phyloP scores from a whole-genome alignment of 345 rosid genomes.

The Bruguiera gymnorhiza region DNA sequence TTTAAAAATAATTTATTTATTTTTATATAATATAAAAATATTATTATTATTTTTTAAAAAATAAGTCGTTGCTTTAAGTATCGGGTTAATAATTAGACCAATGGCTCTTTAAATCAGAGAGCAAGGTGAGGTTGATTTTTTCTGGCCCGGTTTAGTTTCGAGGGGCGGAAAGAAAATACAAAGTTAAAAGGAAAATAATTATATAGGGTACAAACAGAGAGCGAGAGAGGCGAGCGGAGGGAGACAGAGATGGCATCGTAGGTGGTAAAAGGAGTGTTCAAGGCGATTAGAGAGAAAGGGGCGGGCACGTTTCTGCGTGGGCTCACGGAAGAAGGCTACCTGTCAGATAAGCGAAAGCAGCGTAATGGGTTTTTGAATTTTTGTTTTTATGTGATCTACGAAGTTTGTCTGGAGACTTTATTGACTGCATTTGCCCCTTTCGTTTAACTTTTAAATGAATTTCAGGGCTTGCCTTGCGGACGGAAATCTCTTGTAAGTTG shows the following conservation, averaged over 20 bases:
- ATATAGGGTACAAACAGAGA: neutral
- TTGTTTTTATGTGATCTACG: neutral
- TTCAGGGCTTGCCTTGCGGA: slow-evolving; percentile 55
- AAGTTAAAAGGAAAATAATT: too few relatives aligned
- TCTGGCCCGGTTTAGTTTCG: too few relatives aligned
- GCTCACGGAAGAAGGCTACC: slow-evolving; percentile 71
- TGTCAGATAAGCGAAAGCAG: slow-evolving; percentile 23
- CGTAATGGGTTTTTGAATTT: neutral
- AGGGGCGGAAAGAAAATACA: too few relatives aligned
- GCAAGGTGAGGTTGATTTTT: too few relatives aligned
- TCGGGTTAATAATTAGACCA: too few relatives aligned
- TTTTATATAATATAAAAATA: too few relatives aligned
- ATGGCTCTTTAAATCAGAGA: too few relatives aligned
- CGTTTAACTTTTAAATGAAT: slow-evolving; percentile 8
- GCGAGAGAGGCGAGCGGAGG: neutral
- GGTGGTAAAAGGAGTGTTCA: slow-evolving; percentile 62
- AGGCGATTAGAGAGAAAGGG: slow-evolving; percentile 70
- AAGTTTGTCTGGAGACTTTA: slow-evolving; percentile 13
- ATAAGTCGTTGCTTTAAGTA: too few relatives aligned
- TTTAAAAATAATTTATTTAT: too few relatives aligned
- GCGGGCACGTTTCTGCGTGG: slow-evolving; percentile 55
- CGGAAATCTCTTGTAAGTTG: too few relatives aligned
- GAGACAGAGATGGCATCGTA: slow-evolving; percentile 59
- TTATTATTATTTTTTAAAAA: too few relatives aligned
- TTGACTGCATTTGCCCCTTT: slow-evolving; percentile 18